Base-by-base conservation (phyloP, 2,329 filamentous ascomycete genomes). In the Penicillium sp. region DNA sequence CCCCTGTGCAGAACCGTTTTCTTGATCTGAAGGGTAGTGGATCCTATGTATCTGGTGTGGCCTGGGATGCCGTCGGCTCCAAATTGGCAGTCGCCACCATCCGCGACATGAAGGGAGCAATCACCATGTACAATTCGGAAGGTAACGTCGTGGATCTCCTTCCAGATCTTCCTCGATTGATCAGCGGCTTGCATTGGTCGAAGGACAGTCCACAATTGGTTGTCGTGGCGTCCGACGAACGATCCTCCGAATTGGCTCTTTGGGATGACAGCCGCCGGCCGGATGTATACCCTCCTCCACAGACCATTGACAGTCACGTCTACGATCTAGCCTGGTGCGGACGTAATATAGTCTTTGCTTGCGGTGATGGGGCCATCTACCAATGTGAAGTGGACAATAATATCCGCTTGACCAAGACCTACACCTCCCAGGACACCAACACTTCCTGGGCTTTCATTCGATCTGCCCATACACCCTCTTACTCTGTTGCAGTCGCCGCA, bases 21-120 rank as follows among this genome's bases (percentile, higher is more conserved):
- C 58, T 76, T 6, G 70, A 75, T 28, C 65, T 62, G 42, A 70
- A 68, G 40, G 62, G 62, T 3, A 67, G 71, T 43, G 62, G 58
- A 23, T 66, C 69, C 14, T 71, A 70, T 51, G 74, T 80, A 42
- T 78, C 77, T 10, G 72, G 77, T 2, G 67, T 79, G 34, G 73
- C 75, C 3, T 81, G 78, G 78, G 71, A 79, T 59, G 72, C 74
- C 1, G 61, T 67, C 14, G 78, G 78, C 19, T 67, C 71, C 29
- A 72, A 76, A 54, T 62, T 81, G 44, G 78, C 78, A 21, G 73
- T 80, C 16, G 78, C 78, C 14, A 78, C 77, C 19, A 78, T 74
- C 53, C 71, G 70, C 48, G 71, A 78, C 46, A 67, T 72, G 58
- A 68, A 72, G 31, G 76, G 76, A 14, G 70, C 75, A 13, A 73